Base-by-base conservation (phyloP, 306 rosid species). In the Quercus robur region DNA sequence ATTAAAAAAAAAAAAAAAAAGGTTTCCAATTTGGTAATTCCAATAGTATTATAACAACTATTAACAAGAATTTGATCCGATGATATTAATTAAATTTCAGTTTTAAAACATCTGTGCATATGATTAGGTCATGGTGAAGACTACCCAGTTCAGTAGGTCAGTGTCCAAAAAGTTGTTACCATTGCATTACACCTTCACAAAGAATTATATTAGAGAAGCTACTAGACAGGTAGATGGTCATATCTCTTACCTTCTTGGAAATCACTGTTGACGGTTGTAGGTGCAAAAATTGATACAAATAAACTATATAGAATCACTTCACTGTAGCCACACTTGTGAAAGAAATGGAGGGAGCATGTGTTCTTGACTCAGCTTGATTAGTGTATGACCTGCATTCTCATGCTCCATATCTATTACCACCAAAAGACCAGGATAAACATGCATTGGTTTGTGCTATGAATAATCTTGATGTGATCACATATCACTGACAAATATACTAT, bases 61-160 rank as follows among this genome's bases (percentile, higher is more conserved):
- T 19, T 72, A 77, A 57, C 56, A 59, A 35, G 14, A 20, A 71
- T 55, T 62, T 70, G n/a, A 61, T 46, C 19, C 28, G 18, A 18
- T 71, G 41, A 77, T 14, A 11, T 51, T 38, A 38, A 7, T 38
- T 38, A 3, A 49, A 11, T 14, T 38, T 58, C 57, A 38, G 19
- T 28, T 57, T 49, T 77, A 30, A 12, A 56, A 6, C 15, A 0
- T 35, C 10, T 83, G 35, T 74, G 30, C 66, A 33, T 18, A 31
- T 62, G 68, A 61, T 73, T 66, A 95, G 98, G 97, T 31, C 92
- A 86, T 17, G 83, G 84, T 58, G 96, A 90, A 62, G 94, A 95
- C 83, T 91, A 90, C 79, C 93, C 77, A 85, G 90, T 90, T 88
- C 98, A 93, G 94, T 86, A 74, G 98, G 97, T 74, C 98, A 93